Evolutionary conservation across 768 basidiomycete species (phyloP), one percentile per base, ranked within the genome.

Genomic region (Dioszegia aurantiaca): DNA sequence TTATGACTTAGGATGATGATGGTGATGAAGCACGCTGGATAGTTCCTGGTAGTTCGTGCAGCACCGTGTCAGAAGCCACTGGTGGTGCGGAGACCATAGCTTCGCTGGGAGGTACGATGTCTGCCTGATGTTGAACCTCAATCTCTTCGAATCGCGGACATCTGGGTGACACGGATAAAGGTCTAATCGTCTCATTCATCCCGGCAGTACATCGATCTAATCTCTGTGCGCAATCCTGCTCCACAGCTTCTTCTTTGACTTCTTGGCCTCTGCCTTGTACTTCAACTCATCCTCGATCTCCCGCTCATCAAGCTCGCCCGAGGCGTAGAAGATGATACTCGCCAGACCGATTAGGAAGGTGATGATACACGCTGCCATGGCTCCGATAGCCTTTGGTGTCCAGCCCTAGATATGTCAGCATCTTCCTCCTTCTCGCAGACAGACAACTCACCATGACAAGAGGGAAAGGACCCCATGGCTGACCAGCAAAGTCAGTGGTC

Each of bases 291-390:
- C 79, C 73, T 90, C 89, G 33, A 89, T 81, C 78, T 94, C 91
- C 63, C 85, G 85, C 40, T 90, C 90, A 43, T 86, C 82, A 59
- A 89, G 78, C 4, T 83, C 84, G n/a, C 89, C 89, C 44, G 85
- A 79, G 36, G 86, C 79, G 77, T 98, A 98, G 90, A 92, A 98
- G 37, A 85, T 79, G 28, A 94, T 88, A 0, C 84, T 82, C 8
- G 80, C 61, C 86, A 95, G 88, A 0, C 94, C 94, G 37, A 94
- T 61, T 14, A 88, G 79, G 1, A 90, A 92, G 1, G 89, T 83
- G 54, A 97, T 77, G 36, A 97, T 85, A 63, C 87, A 90, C 19
- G 86, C 87, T 19, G 72, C 74, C 47, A 77, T 58, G 19, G 69
- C 67, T n/a, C 64, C 68, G 58, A 68, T 68, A 26, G 76, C 79